Conservation (phyloP, 495 filamentous ascomycete genomes). For the Aspergillus avenaceus region DNA sequence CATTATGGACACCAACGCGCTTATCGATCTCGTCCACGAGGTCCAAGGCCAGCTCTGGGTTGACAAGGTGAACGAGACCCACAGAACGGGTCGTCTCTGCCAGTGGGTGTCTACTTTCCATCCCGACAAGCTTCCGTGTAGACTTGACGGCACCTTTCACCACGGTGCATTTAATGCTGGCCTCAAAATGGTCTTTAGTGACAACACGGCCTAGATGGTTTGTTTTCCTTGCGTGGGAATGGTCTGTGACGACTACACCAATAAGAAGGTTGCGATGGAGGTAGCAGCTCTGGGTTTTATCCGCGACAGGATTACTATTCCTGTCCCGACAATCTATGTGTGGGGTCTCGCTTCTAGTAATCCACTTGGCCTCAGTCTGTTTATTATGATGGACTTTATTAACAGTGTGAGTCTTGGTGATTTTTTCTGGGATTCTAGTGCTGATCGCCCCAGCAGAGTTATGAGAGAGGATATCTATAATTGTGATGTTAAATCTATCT, state of each 20-base stretch:
- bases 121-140: constrained; percentile 28
- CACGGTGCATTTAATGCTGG: constrained; percentile 34
- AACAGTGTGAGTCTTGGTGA: constrained; percentile 28
- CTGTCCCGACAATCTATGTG: constrained; percentile 31
- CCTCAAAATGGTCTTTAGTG: constrained; percentile 29
- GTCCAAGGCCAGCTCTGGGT: constrained; percentile 28
- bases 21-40: constrained; percentile 21
- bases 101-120: constrained; percentile 37
- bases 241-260: constrained; percentile 23
- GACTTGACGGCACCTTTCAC: constrained; percentile 28
- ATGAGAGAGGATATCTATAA: constrained; percentile 18
- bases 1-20: constrained; percentile 23
- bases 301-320: constrained; percentile 36
- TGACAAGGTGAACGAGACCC: constrained; percentile 29
- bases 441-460: constrained; percentile 13
- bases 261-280: constrained; percentile 44
- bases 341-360: constrained; percentile 36
- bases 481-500: constrained; percentile 23
- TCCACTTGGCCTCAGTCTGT: constrained; percentile 33
- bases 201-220: constrained; percentile 32
- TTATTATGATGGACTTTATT: constrained; percentile 46
- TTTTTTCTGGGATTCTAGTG: constrained; percentile 16
- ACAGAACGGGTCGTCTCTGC: constrained; percentile 25
- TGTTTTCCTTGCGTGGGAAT: constrained; percentile 35
- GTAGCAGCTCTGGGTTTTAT: constrained; percentile 32